Base-by-base conservation (phyloP, 345 rosid species). In the Gossypium raimondii region DNA sequence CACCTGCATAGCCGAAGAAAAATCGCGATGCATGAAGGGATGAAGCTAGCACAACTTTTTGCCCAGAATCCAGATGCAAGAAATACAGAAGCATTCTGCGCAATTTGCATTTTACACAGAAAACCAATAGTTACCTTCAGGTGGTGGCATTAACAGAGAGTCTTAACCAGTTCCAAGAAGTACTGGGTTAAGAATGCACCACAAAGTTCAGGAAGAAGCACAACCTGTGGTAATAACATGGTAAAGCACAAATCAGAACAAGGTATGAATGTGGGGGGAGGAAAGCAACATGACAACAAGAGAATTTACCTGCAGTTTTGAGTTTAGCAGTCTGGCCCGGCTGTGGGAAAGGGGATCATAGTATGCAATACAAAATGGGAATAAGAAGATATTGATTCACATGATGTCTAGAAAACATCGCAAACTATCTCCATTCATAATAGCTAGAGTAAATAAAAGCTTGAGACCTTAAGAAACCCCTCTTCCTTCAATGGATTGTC, bases 131-230 rank as follows among this genome's bases (percentile, higher is more conserved):
- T 87, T 81, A 85, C 92, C 72, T 73, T 80, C 41, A 34, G 41
- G 41, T 4, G 97, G 89, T n/a, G 97, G 87, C 97, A 94, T 87
- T 77, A 89, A 61, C 2, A 94, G 94, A 45, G 97, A 86, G 48
- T 79, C 77, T 89, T 87, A 77, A 92, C 97, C 79, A 90, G 38
- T 74, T 82, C 81, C 64, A 83, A 78, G 75, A 90, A 90, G 85
- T 92, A 92, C 69, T 90, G 93, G 72, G 88, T 92, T 51, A 90
- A 78, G 80, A 90, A 87, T 65, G 93, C 89, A 80, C 93, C 97
- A 8, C 79, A 92, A 74, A 92, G 67, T 12, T 90, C 97, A 52
- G 97, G 97, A 79, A 94, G 90, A 83, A 90, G 93, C 75, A 90
- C 93, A 53, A 89, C 97, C 92, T 90, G 85, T 69, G 27, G 65